Conservation (phyloP, 345 rosid genomes). For the Moricandia arvensis region DNA sequence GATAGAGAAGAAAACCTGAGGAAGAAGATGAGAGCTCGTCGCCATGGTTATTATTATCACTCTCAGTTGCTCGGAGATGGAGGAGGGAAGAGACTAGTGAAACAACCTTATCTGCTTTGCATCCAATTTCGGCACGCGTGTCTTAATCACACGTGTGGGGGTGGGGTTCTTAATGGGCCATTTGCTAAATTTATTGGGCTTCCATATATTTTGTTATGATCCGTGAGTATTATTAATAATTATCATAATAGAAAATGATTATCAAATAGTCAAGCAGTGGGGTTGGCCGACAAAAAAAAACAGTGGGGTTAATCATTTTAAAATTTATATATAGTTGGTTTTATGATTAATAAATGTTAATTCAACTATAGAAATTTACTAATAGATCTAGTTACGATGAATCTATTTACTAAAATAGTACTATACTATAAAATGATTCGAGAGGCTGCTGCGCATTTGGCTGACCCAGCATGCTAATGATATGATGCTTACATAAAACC, state of each 20-base stretch:
- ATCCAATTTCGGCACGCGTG: slow-evolving; percentile 8
- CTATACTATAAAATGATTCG: neutral
- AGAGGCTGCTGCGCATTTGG: slow-evolving; percentile 1
- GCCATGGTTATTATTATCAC: slow-evolving; percentile 40
- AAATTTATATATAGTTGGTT: too few species aligned
- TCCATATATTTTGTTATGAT: neutral
- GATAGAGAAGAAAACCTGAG: slow-evolving; percentile 44
- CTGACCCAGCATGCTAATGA: neutral
- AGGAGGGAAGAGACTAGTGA: neutral
- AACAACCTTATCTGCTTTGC: slow-evolving; percentile 32
- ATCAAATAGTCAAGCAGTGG: too few species aligned
- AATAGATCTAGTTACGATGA: too few species aligned
- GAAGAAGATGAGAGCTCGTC: slow-evolving; percentile 54
- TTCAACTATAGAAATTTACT: too few species aligned
- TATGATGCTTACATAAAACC: neutral
- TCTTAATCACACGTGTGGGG: neutral
- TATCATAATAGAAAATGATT: too few species aligned
- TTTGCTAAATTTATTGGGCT: neutral
- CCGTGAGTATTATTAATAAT: neutral
- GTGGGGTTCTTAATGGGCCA: slow-evolving; percentile 13
- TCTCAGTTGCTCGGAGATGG: slow-evolving; percentile 11
- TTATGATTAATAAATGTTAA: too few species aligned
- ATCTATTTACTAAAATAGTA: too few species aligned
- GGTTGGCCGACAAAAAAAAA: too few species aligned
- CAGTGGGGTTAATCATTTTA: too few species aligned